phyloP scores from a whole-genome alignment of 805 yeast genomes.

The Kuraishia piskuri region DNA sequence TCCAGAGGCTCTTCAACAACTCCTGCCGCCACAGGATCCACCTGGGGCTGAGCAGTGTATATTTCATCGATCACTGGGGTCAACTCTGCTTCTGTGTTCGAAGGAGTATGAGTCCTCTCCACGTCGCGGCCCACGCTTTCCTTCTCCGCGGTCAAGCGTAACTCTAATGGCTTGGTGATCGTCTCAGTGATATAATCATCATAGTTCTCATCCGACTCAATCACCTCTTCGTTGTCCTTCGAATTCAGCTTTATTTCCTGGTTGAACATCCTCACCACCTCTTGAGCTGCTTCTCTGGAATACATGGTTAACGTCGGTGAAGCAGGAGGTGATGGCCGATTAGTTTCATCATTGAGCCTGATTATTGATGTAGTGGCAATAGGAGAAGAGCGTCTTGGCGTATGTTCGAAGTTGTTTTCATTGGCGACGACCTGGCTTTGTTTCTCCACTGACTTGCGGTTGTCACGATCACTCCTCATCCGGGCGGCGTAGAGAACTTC shows the following conservation, averaged over 20 bases:
- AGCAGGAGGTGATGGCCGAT: slow-evolving; percentile 22
- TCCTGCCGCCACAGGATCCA: no score
- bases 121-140: no score
- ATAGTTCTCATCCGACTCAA: slow-evolving; percentile 8
- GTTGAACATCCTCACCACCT: slow-evolving; percentile 69
- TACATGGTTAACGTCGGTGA: slow-evolving; percentile 78
- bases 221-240: slow-evolving; percentile 6
- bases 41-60: no score
- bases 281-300: slow-evolving; percentile 68
- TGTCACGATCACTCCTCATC: background rate
- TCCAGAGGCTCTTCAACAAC: no score
- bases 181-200: slow-evolving; percentile 43
- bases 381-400: background rate
- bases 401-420: background rate
- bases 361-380: background rate
- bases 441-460: background rate
- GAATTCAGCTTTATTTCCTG: slow-evolving; percentile 30
- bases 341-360: background rate
- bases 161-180: slow-evolving; percentile 16
- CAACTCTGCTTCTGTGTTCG: no score
- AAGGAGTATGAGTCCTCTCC: no score
- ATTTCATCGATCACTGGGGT: no score
- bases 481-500: slow-evolving; percentile 39
- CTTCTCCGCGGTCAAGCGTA: background rate
- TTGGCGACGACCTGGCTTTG: no score